Conservation (phyloP, 2,329 filamentous ascomycete species). For the Fusarium sp. region DNA sequence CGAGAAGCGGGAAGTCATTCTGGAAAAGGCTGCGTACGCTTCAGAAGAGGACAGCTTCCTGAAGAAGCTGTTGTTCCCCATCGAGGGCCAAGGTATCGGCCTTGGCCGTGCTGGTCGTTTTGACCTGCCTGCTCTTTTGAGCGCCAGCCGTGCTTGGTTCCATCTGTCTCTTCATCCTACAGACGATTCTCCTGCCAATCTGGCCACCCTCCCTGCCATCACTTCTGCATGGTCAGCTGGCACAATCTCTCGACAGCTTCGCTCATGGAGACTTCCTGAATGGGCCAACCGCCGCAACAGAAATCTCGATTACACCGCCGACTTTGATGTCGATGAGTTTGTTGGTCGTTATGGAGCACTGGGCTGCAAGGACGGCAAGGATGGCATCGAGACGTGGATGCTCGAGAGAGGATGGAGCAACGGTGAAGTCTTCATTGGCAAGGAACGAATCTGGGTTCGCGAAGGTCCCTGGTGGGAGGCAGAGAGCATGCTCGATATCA, state of each 20-base stretch:
- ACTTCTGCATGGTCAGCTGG: conserved; percentile 94
- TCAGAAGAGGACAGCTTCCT: conserved; percentile 86
- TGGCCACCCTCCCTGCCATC: conserved; percentile 77
- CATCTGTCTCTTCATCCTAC: conserved; percentile 93
- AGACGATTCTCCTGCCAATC: conserved; percentile 80
- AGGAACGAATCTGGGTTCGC: conserved; percentile 94
- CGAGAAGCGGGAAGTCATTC: conserved; percentile 83
- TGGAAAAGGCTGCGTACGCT: conserved; percentile 89
- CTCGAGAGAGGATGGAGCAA: conserved; percentile 98
- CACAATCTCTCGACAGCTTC: conserved; percentile 89
- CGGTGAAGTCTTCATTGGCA: conserved; percentile 91
- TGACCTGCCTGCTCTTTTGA: conserved; percentile 78
- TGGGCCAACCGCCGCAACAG: conserved; percentile 96
- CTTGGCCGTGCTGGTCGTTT: conserved; percentile 83
- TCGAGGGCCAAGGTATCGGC: conserved; percentile 80
- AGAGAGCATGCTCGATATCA: conserved; percentile 93
- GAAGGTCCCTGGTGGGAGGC: conserved; percentile 98
- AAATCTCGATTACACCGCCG: conserved; percentile 92
- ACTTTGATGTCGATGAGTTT: conserved; percentile 96
- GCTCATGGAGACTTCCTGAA: conserved; percentile 92
- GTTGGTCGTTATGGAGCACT: conserved; percentile 82
- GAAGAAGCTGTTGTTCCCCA: conserved; percentile 82
- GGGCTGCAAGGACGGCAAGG: conserved; percentile 88
- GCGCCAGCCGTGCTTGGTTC: conserved; percentile 93
- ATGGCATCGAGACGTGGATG: conserved; percentile 94